phyloP scores from a whole-genome alignment of 1,284 basidiomycete species.

The Malassezia slooffiae region DNA sequence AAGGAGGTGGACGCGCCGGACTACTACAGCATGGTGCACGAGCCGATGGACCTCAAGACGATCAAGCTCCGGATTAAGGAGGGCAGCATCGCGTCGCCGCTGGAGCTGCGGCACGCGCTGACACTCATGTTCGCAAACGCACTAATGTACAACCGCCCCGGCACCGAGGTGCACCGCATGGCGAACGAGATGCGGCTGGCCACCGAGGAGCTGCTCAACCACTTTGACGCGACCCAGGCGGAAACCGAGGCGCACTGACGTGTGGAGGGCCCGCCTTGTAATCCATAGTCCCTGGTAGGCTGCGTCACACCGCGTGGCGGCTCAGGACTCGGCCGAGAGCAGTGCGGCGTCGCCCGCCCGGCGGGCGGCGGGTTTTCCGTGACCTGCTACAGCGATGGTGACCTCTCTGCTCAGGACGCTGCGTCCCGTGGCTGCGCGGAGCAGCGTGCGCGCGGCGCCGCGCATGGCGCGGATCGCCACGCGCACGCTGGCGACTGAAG shows the following conservation, averaged over 20 bases:
- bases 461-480: constrained; percentile 1
- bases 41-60: constrained; percentile 38
- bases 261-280: too few relatives aligned
- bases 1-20: constrained; percentile 41
- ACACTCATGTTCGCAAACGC: constrained; percentile 41
- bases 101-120: constrained; percentile 26
- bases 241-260: too few relatives aligned
- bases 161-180: constrained; percentile 41
- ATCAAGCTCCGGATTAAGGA: constrained; percentile 40
- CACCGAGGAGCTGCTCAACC: constrained; percentile 25
- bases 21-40: constrained; percentile 35
- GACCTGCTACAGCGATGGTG: constrained; percentile 5
- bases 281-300: too few relatives aligned
- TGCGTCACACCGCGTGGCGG: too few relatives aligned
- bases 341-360: too few relatives aligned
- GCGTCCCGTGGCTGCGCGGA: constrained; percentile 10
- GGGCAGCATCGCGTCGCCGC: constrained; percentile 21
- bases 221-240: constrained; percentile 10
- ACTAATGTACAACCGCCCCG: constrained; percentile 39
- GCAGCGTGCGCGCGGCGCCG: constrained; percentile 2
- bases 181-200: constrained; percentile 39
- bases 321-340: too few relatives aligned
- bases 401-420: constrained; percentile 12
- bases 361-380: constrained; percentile 1
- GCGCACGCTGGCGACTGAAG: constrained; percentile 10